Conservation (phyloP, 495 filamentous ascomycete species). For the Aspergillus ostianus region DNA sequence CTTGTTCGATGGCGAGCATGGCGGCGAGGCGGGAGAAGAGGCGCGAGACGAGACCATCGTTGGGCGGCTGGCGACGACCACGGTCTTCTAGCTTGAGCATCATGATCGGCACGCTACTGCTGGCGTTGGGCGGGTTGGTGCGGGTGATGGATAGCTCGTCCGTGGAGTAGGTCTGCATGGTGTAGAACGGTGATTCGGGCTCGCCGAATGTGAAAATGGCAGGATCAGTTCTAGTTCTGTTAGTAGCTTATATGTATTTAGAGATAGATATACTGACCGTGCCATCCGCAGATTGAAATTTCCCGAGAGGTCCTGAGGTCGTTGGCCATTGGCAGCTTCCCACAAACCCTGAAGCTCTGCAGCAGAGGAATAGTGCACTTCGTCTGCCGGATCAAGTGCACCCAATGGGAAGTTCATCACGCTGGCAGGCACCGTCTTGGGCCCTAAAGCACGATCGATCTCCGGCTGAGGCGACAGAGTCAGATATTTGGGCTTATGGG, state of each 20-base stretch:
- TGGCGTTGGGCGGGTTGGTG: constrained; percentile 35
- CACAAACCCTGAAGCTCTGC: constrained; percentile 50
- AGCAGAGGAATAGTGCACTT: constrained; percentile 39
- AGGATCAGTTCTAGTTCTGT: constrained; percentile 28
- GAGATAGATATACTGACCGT: constrained; percentile 30
- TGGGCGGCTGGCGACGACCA: constrained; percentile 53
- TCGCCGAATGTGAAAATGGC: constrained; percentile 42
- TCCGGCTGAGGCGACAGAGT: constrained; percentile 32
- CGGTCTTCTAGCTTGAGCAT: constrained; percentile 59
- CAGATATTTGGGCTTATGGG: constrained; percentile 36
- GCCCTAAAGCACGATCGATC: constrained; percentile 41
- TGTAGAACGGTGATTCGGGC: constrained; percentile 45
- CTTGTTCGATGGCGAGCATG: constrained; percentile 66
- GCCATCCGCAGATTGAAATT: constrained; percentile 46
- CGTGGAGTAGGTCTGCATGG: constrained; percentile 41
- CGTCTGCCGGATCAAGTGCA: constrained; percentile 30
- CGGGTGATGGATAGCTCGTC: constrained; percentile 42
- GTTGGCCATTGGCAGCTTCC: constrained; percentile 56
- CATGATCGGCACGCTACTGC: constrained; percentile 50
- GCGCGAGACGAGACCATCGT: constrained; percentile 70
- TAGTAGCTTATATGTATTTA: constrained; percentile 6
- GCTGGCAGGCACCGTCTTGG: constrained; percentile 47
- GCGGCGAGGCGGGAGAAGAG: constrained; percentile 70
- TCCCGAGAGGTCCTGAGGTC: constrained; percentile 32
- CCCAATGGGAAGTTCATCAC: constrained; percentile 45